phyloP scores from a whole-genome alignment of 306 rosid genomes.

The Macrotyloma uniflorum region DNA sequence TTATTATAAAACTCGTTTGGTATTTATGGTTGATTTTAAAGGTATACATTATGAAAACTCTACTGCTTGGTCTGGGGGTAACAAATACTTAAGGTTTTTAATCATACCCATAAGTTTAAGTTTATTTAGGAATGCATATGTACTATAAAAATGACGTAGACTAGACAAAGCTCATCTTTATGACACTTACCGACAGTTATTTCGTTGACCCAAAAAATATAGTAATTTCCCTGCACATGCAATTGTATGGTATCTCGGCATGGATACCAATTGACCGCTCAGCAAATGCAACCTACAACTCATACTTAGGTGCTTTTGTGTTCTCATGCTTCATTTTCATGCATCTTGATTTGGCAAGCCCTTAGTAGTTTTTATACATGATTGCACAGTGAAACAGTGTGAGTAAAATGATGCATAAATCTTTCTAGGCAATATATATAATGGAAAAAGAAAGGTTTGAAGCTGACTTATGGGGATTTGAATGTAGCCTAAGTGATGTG shows the following conservation, averaged over 20 bases:
- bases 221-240: constrained; percentile 26
- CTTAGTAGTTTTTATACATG: not conserved
- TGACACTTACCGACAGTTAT: constrained; percentile 20
- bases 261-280: constrained; percentile 9
- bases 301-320: not conserved
- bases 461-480: constrained; percentile 33
- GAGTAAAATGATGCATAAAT: constrained; percentile 14
- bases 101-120: not conserved
- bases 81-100: not conserved
- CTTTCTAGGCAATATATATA: constrained; percentile 1
- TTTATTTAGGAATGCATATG: not conserved
- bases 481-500: constrained; percentile 24
- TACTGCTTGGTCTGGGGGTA: not conserved
- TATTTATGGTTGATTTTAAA: constrained; percentile 12
- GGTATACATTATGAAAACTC: not conserved
- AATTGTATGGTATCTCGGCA: constrained; percentile 1
- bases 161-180: constrained; percentile 27
- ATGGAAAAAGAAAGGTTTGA: not conserved
- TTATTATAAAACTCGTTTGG: constrained; percentile 10
- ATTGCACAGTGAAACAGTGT: constrained; percentile 3
- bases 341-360: not conserved
- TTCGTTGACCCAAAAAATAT: constrained; percentile 24
- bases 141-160: not conserved
- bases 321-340: not conserved
- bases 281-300: constrained; percentile 37